These are phyloP conservation scores for Neopestalotiopsis sp. DNA, from an alignment of 2,329 filamentous ascomycete genomes.

Conservation along the genomic window DNA sequence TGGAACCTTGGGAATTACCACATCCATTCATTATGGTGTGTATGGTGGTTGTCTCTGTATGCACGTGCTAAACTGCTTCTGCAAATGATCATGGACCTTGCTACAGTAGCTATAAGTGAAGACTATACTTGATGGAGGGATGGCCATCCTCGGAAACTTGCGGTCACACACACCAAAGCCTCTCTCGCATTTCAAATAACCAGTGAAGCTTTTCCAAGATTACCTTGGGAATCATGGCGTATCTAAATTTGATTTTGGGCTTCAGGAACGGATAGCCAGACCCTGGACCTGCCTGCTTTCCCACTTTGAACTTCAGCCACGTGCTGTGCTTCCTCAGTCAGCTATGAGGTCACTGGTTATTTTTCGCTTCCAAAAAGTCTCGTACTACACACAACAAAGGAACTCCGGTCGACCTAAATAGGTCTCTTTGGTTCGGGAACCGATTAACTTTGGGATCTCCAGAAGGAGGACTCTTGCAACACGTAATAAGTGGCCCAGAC, in stretches of 20 bases:
- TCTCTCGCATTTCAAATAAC: background rate
- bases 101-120: background rate
- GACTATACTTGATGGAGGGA: background rate
- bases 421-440: background rate
- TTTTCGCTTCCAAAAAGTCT: background rate
- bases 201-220: no score
- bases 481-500: background rate
- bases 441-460: background rate
- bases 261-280: background rate
- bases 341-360: background rate
- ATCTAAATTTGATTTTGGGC: background rate
- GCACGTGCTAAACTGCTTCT: background rate
- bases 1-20: background rate
- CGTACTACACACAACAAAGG: background rate
- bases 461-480: background rate
- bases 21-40: background rate
- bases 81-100: background rate
- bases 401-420: background rate
- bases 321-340: background rate
- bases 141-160: background rate
- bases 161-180: background rate
- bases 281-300: background rate
- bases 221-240: no score
- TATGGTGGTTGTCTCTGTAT: background rate
- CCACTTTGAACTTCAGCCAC: background rate